Percentiles rank a stretch among this genome's conserved stretches.
Conservation (phyloP, 2,329 filamentous ascomycete genomes). For the Triangularia verruculosa region DNA sequence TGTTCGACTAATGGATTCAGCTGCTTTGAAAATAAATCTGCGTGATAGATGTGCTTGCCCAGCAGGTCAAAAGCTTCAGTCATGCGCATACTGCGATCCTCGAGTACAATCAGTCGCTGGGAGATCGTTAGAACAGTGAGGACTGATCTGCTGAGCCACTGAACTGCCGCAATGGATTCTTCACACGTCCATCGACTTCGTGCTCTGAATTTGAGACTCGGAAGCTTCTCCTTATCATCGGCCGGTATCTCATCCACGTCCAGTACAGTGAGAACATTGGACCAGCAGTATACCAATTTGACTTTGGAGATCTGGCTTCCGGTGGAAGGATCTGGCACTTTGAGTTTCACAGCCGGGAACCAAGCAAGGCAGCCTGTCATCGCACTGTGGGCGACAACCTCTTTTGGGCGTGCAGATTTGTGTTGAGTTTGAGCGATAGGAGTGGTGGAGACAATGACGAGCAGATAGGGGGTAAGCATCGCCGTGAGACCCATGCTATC, state of each 20-base stretch:
- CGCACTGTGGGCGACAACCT: constrained; percentile 82
- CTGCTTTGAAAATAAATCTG: constrained; percentile 85
- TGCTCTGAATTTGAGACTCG: constrained; percentile 74
- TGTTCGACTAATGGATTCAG: constrained; percentile 82
- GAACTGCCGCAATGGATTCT: constrained; percentile 91
- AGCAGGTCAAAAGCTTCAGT: constrained; percentile 93
- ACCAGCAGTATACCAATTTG: constrained; percentile 98
- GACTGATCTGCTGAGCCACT: constrained; percentile 94
- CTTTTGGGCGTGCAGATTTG: constrained; percentile 87
- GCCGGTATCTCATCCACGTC: constrained; percentile 74
- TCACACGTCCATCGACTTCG: constrained; percentile 90
- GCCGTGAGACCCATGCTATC: constrained; percentile 89
- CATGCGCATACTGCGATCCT: constrained; percentile 83
- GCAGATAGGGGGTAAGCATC: constrained; percentile 89
- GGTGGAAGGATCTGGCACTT: constrained; percentile 65
- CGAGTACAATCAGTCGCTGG: constrained; percentile 86
- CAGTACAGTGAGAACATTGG: constrained; percentile 90
- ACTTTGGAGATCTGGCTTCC: constrained; percentile 70
- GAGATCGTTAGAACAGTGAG: constrained; percentile 90
- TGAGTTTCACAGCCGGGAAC: constrained; percentile 95
- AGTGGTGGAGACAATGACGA: constrained; percentile 96
- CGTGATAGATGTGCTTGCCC: constrained; percentile 87
- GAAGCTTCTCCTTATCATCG: constrained; percentile 72
- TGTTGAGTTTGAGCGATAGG: constrained; percentile 95
- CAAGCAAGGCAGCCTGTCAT: constrained; percentile 93